phyloP scores from a whole-genome alignment of 495 filamentous ascomycete genomes.

The Terfezia claveryi region DNA sequence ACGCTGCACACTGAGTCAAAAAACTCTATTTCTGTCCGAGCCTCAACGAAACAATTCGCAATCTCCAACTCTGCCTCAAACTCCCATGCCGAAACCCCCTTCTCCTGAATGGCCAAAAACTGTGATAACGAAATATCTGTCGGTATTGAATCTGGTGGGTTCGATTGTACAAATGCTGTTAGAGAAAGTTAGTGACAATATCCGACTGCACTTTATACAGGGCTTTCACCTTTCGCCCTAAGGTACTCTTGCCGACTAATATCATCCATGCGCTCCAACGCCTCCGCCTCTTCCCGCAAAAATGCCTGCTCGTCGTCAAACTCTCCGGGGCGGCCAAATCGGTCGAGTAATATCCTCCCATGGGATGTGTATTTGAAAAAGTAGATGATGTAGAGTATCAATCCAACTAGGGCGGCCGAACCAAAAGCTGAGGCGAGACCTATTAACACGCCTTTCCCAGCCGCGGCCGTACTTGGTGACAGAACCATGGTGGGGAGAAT shows the following conservation, averaged over 20 bases:
- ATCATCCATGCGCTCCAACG: conserved; percentile 89
- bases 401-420: conserved; percentile 59
- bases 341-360: conserved; percentile 80
- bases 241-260: conserved; percentile 72
- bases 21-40: conserved; percentile 89
- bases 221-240: conserved; percentile 70
- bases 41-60: conserved; percentile 96
- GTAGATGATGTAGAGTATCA: conserved; percentile 68
- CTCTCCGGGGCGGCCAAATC: conserved; percentile 81
- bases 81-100: conserved; percentile 96
- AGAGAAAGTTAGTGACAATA: conserved; percentile 8
- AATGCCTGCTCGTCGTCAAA: conserved; percentile 95
- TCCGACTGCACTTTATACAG: neutral
- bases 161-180: conserved; percentile 75
- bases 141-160: conserved; percentile 83
- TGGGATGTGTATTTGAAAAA: conserved; percentile 80
- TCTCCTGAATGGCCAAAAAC: conserved; percentile 95
- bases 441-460: conserved; percentile 59
- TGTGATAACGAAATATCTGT: conserved; percentile 96
- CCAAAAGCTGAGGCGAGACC: conserved; percentile 93
- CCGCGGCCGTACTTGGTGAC: neutral
- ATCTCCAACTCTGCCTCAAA: conserved; percentile 97
- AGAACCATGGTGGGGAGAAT: neutral
- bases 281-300: conserved; percentile 77
- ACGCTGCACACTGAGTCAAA: conserved; percentile 95